phyloP scores from a whole-genome alignment of 2,329 filamentous ascomycete genomes.

The Arthrobotrys conoides region DNA sequence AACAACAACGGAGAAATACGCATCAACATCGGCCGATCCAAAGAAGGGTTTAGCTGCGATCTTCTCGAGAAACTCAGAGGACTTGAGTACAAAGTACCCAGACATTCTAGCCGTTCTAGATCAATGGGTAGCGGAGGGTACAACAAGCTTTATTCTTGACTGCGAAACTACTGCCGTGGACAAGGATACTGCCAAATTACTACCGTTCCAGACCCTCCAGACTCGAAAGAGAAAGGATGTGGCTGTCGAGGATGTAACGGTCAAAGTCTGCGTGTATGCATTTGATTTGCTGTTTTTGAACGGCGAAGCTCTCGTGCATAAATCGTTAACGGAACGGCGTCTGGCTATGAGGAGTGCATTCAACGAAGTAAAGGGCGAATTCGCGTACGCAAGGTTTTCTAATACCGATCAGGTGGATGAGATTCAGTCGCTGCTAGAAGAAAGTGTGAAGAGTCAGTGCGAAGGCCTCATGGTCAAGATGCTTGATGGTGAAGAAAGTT shows the following conservation, averaged over 20 bases:
- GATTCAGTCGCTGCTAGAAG: constrained; percentile 91
- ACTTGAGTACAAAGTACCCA: constrained; percentile 96
- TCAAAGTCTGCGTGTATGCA: constrained; percentile 97
- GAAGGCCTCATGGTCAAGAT: constrained; percentile 99
- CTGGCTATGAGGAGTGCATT: constrained; percentile 82
- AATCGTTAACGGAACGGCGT: constrained; percentile 85
- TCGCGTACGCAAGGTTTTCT: constrained; percentile 88
- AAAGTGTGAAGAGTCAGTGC: constrained; percentile 94
- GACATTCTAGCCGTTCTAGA: constrained; percentile 91
- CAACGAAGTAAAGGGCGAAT: constrained; percentile 85
- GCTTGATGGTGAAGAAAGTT: constrained; percentile 91
- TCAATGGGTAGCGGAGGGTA: constrained; percentile 89
- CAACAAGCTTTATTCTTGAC: constrained; percentile 96
- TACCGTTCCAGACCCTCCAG: constrained; percentile 98
- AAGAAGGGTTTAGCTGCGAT: constrained; percentile 87
- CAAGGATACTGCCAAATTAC: constrained; percentile 90
- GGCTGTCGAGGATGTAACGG: constrained; percentile 92
- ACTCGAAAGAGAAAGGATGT: constrained; percentile 98
- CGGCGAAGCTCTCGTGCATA: constrained; percentile 87
- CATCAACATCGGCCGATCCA: constrained; percentile 74
- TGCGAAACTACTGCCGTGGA: constrained; percentile 99
- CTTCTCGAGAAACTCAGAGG: constrained; percentile 97
- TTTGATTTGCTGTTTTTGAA: constrained; percentile 96
- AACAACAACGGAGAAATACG: constrained; percentile 79
- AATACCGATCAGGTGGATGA: constrained; percentile 91